Evolutionary conservation across 2,329 filamentous ascomycete species (phyloP).

Genomic region (Sphaerulina populicola): DNA sequence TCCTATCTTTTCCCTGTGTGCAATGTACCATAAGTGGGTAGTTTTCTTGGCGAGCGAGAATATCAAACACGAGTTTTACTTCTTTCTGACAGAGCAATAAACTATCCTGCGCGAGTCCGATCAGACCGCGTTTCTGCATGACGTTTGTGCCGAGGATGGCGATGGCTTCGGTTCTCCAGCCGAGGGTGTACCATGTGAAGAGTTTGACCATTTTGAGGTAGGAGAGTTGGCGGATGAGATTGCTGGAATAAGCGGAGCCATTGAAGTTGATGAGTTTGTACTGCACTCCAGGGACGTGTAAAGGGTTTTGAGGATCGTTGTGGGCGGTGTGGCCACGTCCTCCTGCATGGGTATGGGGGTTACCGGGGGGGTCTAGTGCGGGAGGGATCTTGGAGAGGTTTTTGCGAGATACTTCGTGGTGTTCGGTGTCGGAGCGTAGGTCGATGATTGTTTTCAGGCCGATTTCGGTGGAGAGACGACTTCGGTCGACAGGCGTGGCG

Average conservation of each 20-base stretch:
- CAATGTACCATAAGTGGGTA: slow-evolving; percentile 70
- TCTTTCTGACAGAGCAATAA: slow-evolving; percentile 59
- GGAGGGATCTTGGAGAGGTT: slow-evolving; percentile 42
- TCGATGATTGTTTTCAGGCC: slow-evolving; percentile 68
- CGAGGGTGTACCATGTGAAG: slow-evolving; percentile 54
- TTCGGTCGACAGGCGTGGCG: slow-evolving; percentile 58
- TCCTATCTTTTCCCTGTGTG: slow-evolving; percentile 82
- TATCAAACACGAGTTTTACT: slow-evolving; percentile 47
- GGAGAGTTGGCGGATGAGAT: slow-evolving; percentile 58
- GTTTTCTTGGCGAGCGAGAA: slow-evolving; percentile 41
- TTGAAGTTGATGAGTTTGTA: slow-evolving; percentile 67
- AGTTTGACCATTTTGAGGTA: slow-evolving; percentile 60
- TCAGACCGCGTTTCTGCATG: slow-evolving; percentile 63
- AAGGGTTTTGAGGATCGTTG: slow-evolving; percentile 40
- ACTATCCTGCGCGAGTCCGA: slow-evolving; percentile 61
- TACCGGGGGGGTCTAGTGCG: slow-evolving; percentile 31
- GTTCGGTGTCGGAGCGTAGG: slow-evolving; percentile 60
- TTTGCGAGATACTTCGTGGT: slow-evolving; percentile 45
- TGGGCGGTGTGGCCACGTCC: not conserved
- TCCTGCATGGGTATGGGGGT: not conserved
- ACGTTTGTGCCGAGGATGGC: slow-evolving; percentile 60
- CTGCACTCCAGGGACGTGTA: slow-evolving; percentile 52
- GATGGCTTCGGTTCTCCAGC: slow-evolving; percentile 62
- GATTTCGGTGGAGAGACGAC: slow-evolving; percentile 51
- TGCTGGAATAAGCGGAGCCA: slow-evolving; percentile 59